phyloP scores from a whole-genome alignment of 1,139 yeast species.

The Protomyces lactucae-debilis region DNA sequence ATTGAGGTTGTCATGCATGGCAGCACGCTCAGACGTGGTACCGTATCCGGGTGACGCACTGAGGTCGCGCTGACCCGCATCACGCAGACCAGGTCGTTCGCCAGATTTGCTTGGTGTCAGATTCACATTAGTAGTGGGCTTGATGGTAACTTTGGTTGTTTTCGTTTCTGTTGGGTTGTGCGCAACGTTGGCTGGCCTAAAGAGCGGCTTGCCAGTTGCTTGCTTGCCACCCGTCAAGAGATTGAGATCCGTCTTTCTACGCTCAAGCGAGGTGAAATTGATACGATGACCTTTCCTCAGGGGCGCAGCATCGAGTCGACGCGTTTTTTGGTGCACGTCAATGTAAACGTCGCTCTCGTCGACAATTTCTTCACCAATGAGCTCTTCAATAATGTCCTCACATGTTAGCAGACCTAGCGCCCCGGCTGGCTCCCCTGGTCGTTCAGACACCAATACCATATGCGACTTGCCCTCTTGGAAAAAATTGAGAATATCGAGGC shows the following conservation, averaged over 20 bases:
- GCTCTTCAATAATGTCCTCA: constrained; percentile 95
- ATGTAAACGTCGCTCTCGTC: constrained; percentile 96
- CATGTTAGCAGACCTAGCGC: constrained; percentile 87
- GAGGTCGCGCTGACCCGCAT: constrained; percentile 18
- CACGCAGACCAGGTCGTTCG: constrained; percentile 20
- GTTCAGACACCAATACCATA: constrained; percentile 86
- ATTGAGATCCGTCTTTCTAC: constrained; percentile 3
- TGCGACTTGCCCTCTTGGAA: constrained; percentile 98
- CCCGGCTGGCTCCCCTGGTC: constrained; percentile 83
- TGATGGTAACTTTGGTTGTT: constrained; percentile 19
- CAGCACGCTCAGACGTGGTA: constrained; percentile 7
- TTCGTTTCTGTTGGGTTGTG: constrained; percentile 20
- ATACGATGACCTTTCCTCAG: constrained; percentile 23
- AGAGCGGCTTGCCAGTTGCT: constrained; percentile 3
- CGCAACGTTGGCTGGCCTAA: constrained; percentile 21
- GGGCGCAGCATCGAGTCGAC: constrained; percentile 10
- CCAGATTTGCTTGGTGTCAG: background rate
- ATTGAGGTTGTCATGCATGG: constrained; percentile 20
- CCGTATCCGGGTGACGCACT: constrained; percentile 10
- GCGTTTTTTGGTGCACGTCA: constrained; percentile 48
- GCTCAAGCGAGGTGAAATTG: constrained; percentile 15
- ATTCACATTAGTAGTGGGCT: constrained; percentile 3
- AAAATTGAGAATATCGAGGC: constrained; percentile 86
- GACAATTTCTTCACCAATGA: constrained; percentile 95
- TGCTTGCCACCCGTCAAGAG: background rate